phyloP scores from a whole-genome alignment of 306 rosid genomes.

The Hylodesmum podocarpum region DNA sequence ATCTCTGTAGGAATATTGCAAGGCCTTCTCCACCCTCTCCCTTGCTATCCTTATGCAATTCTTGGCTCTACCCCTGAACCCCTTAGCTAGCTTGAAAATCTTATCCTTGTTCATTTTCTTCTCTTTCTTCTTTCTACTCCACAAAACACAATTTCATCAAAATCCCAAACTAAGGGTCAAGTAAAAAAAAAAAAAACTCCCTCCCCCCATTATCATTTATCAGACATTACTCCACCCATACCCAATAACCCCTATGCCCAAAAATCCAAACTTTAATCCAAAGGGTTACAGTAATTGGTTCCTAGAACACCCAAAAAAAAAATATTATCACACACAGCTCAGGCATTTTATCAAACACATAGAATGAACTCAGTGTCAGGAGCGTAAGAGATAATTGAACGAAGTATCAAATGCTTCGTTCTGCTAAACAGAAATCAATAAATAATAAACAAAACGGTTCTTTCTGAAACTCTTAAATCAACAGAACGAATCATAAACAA shows the following conservation, averaged over 20 bases:
- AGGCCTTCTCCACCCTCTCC: conserved; percentile 97
- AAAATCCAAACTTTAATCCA: conserved; percentile 8
- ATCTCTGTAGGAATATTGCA: conserved; percentile 95
- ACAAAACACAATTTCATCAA: conserved; percentile 10
- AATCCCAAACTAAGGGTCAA: neutral
- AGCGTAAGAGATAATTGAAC: neutral
- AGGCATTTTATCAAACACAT: conserved; percentile 20
- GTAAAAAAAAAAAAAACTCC: neutral
- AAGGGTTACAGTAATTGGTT: neutral
- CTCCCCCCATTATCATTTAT: neutral
- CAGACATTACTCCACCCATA: neutral
- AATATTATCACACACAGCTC: too few species aligned
- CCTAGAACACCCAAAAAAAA: neutral
- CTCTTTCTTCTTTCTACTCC: conserved; percentile 8
- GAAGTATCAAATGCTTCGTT: too few species aligned
- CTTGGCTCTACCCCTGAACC: conserved; percentile 97
- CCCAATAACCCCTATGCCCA: neutral
- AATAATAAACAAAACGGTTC: too few species aligned
- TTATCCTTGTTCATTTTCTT: conserved; percentile 73
- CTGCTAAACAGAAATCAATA: too few species aligned
- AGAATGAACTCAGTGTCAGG: neutral
- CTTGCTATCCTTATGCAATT: conserved; percentile 94
- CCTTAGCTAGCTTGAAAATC: conserved; percentile 90
- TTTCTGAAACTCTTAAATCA: too few species aligned
- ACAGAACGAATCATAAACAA: too few species aligned